phyloP scores from a whole-genome alignment of 202 grass and related monocot species.

The Brachypodium distachyon region DNA sequence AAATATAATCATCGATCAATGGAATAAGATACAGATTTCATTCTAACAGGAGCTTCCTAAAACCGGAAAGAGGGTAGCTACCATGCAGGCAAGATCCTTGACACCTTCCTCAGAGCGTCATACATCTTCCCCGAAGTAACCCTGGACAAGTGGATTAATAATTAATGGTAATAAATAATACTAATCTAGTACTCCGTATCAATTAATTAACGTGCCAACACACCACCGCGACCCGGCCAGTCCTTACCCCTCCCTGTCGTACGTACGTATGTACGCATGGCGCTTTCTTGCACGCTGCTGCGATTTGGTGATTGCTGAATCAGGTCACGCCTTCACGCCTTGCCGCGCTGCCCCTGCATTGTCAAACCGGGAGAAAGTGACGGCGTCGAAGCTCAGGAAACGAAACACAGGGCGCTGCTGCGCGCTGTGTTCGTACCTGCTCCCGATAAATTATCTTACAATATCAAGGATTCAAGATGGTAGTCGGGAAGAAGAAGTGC shows the following conservation, averaged over 20 bases:
- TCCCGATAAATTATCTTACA: background rate
- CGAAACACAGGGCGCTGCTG: background rate
- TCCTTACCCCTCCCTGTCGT: background rate
- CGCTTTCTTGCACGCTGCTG: conserved; percentile 29
- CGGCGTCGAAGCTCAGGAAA: background rate
- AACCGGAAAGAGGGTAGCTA: background rate
- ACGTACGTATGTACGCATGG: background rate
- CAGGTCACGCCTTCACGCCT: background rate
- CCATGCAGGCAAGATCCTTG: background rate
- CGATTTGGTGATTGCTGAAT: background rate
- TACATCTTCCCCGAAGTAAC: background rate
- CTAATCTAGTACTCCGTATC: too few relatives aligned
- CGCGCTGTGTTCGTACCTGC: too few relatives aligned
- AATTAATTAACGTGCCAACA: background rate
- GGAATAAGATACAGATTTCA: too few relatives aligned
- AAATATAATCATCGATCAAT: too few relatives aligned
- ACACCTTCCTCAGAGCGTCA: background rate
- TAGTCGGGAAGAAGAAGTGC: background rate
- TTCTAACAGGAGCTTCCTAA: background rate
- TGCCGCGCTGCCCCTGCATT: background rate
- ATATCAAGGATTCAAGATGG: background rate
- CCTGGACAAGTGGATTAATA: background rate
- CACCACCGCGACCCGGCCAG: conserved; percentile 11
- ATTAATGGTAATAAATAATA: too few relatives aligned
- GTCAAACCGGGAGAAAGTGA: conserved; percentile 31